A percentile compares a stretch with the other conserved stretches of the same genome.
phyloP scores from a whole-genome alignment of 1,284 basidiomycete genomes.

The Testicularia cyperi region DNA sequence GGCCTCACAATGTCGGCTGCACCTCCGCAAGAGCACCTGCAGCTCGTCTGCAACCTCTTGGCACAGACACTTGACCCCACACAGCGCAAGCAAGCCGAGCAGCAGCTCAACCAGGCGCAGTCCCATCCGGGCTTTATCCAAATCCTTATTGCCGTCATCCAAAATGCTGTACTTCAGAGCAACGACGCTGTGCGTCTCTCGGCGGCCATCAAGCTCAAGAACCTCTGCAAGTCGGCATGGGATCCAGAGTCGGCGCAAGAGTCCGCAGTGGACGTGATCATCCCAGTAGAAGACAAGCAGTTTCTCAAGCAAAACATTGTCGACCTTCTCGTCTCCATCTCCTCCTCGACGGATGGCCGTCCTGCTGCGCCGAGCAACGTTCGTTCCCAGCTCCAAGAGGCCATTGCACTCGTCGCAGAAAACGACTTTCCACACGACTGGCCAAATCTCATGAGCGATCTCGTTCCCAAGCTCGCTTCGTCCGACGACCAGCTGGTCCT shows the following conservation, averaged over 20 bases:
- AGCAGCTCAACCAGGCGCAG: slow-evolving; percentile 45
- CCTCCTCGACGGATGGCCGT: slow-evolving; percentile 18
- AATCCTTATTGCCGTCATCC: slow-evolving; percentile 52
- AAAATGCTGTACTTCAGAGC: slow-evolving; percentile 24
- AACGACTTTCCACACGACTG: slow-evolving; percentile 56
- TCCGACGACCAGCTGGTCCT: slow-evolving; percentile 82
- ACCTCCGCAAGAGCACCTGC: slow-evolving; percentile 33
- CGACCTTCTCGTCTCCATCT: slow-evolving; percentile 76
- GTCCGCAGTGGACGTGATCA: slow-evolving; percentile 2
- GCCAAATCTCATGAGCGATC: slow-evolving; percentile 50
- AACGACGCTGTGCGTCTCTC: slow-evolving; percentile 48
- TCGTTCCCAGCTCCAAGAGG: slow-evolving; percentile 51
- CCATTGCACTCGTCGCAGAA: slow-evolving; percentile 50
- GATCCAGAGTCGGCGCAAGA: slow-evolving; percentile 44
- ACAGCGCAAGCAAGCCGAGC: slow-evolving; percentile 47
- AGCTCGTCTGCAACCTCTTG: slow-evolving; percentile 49
- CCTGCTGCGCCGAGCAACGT: slow-evolving; percentile 44
- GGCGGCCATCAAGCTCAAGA: slow-evolving; percentile 58
- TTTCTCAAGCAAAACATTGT: slow-evolving; percentile 72
- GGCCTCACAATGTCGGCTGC: slow-evolving; percentile 9
- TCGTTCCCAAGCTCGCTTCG: slow-evolving; percentile 70
- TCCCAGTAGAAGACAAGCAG: slow-evolving; percentile 66
- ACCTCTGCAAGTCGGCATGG: slow-evolving; percentile 56
- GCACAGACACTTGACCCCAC: slow-evolving; percentile 50
- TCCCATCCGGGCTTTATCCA: slow-evolving; percentile 46